phyloP scores from a whole-genome alignment of 2,329 filamentous ascomycete species.

The Raffaelea deltoideospora region DNA sequence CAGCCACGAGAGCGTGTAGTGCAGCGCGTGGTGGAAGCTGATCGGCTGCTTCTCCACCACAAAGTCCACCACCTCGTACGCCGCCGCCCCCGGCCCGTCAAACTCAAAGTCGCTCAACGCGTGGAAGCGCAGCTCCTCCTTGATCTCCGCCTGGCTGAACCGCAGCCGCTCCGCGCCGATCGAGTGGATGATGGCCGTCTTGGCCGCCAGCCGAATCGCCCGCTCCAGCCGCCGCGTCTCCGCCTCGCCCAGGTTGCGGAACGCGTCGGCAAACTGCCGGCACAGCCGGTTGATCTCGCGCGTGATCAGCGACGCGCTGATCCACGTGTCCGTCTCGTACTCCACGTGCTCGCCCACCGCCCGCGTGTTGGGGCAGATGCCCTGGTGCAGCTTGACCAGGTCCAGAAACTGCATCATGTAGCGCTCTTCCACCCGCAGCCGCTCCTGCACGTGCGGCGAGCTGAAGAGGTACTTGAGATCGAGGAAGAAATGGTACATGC shows the following conservation, averaged over 20 bases:
- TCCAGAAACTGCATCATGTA: conserved; percentile 94
- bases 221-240: conserved; percentile 50
- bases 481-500: conserved; percentile 96
- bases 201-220: conserved; percentile 61
- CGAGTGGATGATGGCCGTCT: conserved; percentile 76
- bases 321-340: conserved; percentile 97
- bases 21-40: conserved; percentile 93
- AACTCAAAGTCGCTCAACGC: conserved; percentile 66
- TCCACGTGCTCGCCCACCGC: conserved; percentile 93
- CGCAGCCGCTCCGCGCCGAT: conserved; percentile 75
- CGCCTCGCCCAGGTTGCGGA: conserved; percentile 51
- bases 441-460: conserved; percentile 75
- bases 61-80: conserved; percentile 65
- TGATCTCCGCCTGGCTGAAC: conserved; percentile 79
- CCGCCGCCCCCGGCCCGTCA: conserved; percentile 30
- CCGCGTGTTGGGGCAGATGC: conserved; percentile 86
- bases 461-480: conserved; percentile 85
- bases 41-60: conserved; percentile 79
- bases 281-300: conserved; percentile 90
- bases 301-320: conserved; percentile 85
- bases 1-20: conserved; percentile 93
- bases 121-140: conserved; percentile 74
- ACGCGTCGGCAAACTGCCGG: conserved; percentile 75
- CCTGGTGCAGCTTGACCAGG: conserved; percentile 88
- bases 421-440: conserved; percentile 65